These are phyloP conservation scores for Phytophthora quininea DNA, from an alignment of 352 stramenopile species.

Conservation along the genomic window DNA sequence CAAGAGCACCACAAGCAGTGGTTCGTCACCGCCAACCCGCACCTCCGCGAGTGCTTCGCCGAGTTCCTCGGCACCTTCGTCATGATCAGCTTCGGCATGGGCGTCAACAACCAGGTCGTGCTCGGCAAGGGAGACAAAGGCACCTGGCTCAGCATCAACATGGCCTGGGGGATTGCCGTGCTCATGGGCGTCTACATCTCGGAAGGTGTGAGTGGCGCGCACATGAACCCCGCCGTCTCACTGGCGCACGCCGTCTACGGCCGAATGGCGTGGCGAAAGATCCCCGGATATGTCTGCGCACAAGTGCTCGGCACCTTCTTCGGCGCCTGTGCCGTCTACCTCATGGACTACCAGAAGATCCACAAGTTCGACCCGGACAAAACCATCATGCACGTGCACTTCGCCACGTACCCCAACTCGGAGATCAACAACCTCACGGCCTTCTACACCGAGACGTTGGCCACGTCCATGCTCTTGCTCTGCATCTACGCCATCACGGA, in stretches of 20 bases:
- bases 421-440: slow-evolving; percentile 49
- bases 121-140: slow-evolving; percentile 52
- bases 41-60: slow-evolving; percentile 46
- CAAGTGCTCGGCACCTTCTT: slow-evolving; percentile 53
- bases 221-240: slow-evolving; percentile 65
- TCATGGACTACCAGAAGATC: slow-evolving; percentile 56
- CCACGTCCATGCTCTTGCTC: slow-evolving; percentile 52
- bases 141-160: slow-evolving; percentile 67
- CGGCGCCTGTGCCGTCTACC: slow-evolving; percentile 44
- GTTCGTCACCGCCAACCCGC: slow-evolving; percentile 29
- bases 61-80: slow-evolving; percentile 60
- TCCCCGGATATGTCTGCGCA: slow-evolving; percentile 44
- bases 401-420: slow-evolving; percentile 51
- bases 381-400: slow-evolving; percentile 48
- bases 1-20: slow-evolving; percentile 25
- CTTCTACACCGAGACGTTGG: slow-evolving; percentile 61
- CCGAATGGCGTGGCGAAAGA: slow-evolving; percentile 50
- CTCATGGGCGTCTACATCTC: slow-evolving; percentile 64
- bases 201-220: slow-evolving; percentile 54
- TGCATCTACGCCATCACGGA: slow-evolving; percentile 64
- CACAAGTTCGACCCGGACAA: slow-evolving; percentile 49
- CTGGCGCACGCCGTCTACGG: slow-evolving; percentile 55
- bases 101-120: slow-evolving; percentile 61
- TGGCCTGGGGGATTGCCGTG: slow-evolving; percentile 53
- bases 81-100: slow-evolving; percentile 64